phyloP scores from a whole-genome alignment of 331 rosid genomes.

The Acacia concinna region DNA sequence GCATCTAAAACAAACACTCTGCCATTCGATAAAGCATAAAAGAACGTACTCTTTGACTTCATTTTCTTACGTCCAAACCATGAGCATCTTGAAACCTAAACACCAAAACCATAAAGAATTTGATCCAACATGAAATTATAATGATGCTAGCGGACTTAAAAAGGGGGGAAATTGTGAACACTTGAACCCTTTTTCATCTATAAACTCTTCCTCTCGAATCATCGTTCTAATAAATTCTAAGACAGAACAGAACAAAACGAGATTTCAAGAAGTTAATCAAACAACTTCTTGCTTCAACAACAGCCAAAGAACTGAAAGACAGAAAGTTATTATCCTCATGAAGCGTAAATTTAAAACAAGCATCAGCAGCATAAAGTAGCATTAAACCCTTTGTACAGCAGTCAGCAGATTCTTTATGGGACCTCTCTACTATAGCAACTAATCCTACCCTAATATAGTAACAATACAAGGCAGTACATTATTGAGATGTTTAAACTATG shows the following conservation, averaged over 20 bases:
- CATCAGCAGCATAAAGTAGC: not conserved
- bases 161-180: not conserved
- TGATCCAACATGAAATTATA: not conserved
- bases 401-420: not conserved
- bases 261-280: not conserved
- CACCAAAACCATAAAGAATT: not conserved
- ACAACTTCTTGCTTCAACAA: not conserved
- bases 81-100: not conserved
- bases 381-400: not conserved
- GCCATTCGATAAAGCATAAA: not conserved
- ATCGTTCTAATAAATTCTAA: not conserved
- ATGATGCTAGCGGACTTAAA: not conserved
- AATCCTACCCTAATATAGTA: not conserved
- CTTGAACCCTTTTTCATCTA: no score
- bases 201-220: not conserved
- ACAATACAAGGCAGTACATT: slow-evolving; percentile 14
- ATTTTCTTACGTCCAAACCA: not conserved
- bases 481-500: not conserved
- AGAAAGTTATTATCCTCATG: not conserved
- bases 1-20: not conserved
- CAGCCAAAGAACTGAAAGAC: not conserved
- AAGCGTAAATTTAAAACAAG: slow-evolving; percentile 3
- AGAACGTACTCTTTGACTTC: not conserved
- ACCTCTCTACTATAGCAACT: not conserved
- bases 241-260: slow-evolving; percentile 2